Evolutionary conservation across 1,284 basidiomycete genomes (phyloP), one percentile per base, ranked within the genome.

Genomic region (Papiliotrema flavescens): DNA sequence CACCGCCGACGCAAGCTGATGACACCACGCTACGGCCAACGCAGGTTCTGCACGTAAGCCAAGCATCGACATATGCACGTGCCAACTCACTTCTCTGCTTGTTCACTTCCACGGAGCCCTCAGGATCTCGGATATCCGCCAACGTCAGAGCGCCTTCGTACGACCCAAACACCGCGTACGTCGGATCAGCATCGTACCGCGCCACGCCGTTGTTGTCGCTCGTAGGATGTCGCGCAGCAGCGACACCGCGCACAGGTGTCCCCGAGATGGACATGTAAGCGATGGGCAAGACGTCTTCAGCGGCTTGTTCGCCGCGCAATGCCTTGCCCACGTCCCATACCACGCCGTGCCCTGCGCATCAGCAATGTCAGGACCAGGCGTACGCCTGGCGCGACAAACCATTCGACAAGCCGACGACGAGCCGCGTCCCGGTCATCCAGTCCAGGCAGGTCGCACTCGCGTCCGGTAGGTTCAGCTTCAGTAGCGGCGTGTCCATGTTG

Each of bases 331-430:
- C 69, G 62, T 92, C 80, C 75, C 86, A 93, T 1, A 91, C 81
- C 0, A 83, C 86, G 47, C 93, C 81, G 39, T 79, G 80, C 2
- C 90, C 90, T 92, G 56, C 20, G 44, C 28, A 49, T 37, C n/a
- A 42, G 47, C 34, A 40, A 26, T 51, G 15, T n/a, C n/a, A 23
- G n/a, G 26, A 19, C 13, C 9, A 1, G 19, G 40, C 17, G 19
- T 28, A 11, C 23, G 17, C 1, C 17, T 17, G n/a, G 19, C 11
- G 37, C 28, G 43, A n/a, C 11, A 11, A 8, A 54, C 91, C 91
- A 62, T 89, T 88, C 1, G 88, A 86, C 32, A 86, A 85, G 0
- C 90, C 90, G 5, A 87, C 82, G 2, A 86, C 89, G 2, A 96
- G 69, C 3, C 86, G 66, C 54, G 87, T 84, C 55, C 88, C 89